These are phyloP conservation scores for Lentinus tigrinus DNA, from an alignment of 768 basidiomycete species.

Conservation along the genomic window DNA sequence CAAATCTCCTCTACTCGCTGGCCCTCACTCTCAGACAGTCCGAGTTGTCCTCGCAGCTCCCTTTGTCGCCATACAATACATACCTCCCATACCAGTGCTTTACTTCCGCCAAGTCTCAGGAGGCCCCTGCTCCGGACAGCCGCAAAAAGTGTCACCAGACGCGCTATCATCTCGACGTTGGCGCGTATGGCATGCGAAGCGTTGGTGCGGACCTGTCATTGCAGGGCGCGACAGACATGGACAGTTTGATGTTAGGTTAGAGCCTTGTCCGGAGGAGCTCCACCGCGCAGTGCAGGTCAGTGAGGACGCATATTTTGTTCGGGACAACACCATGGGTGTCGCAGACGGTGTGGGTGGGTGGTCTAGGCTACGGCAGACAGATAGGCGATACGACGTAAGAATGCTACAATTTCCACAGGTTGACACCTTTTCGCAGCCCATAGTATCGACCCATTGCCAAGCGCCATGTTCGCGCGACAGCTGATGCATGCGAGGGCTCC, in stretches of 20 bases:
- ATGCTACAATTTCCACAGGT: neutral
- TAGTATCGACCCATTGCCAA: conserved; percentile 37
- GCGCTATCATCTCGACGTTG: conserved; percentile 65
- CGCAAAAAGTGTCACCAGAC: conserved; percentile 31
- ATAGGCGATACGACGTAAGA: conserved; percentile 25
- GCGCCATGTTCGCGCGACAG: conserved; percentile 67
- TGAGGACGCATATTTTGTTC: conserved; percentile 87
- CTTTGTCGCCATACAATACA: conserved; percentile 34
- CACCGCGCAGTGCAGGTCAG: conserved; percentile 76
- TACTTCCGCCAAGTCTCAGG: conserved; percentile 23
- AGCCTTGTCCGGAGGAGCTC: conserved; percentile 28
- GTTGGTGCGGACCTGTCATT: conserved; percentile 20
- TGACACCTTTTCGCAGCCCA: conserved; percentile 1
- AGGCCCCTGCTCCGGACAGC: conserved; percentile 17
- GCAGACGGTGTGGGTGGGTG: conserved; percentile 96
- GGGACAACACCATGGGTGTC: conserved; percentile 86
- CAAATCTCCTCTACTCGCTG: conserved; percentile 38
- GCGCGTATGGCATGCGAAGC: conserved; percentile 87
- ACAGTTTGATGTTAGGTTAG: conserved; percentile 12
- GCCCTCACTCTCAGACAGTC: conserved; percentile 45
- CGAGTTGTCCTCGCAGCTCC: conserved; percentile 27
- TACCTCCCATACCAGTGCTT: conserved; percentile 38
- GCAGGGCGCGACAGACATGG: conserved; percentile 26
- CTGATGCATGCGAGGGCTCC: conserved; percentile 80
- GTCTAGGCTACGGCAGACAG: conserved; percentile 54